Conservation (phyloP, 176 grass and related monocot genomes). For the Carex pumila region DNA sequence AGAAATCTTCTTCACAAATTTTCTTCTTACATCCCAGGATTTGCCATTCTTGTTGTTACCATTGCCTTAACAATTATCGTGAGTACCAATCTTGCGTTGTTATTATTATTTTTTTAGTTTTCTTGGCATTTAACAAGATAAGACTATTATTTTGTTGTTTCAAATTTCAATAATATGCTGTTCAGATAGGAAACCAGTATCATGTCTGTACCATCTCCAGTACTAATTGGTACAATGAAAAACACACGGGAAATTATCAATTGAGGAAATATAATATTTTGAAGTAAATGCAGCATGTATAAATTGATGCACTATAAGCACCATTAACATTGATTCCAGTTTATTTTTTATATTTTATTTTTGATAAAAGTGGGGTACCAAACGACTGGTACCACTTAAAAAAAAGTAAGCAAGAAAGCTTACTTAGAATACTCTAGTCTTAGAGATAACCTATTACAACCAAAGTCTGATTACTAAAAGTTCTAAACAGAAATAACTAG, state of each 20-base stretch:
- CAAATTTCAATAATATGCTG: neutral
- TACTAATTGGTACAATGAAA: neutral
- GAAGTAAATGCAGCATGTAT: neutral
- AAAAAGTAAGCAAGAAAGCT: no score
- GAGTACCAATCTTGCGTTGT: slow-evolving; percentile 22
- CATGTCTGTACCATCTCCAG: neutral
- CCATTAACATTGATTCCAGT: neutral
- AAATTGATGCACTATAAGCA: neutral
- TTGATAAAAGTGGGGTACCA: no score
- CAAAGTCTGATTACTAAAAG: no score
- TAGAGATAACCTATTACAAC: no score
- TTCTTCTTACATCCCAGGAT: slow-evolving; percentile 46
- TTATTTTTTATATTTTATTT: no score
- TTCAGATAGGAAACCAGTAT: no score
- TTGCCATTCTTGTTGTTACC: slow-evolving; percentile 41
- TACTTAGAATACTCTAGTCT: no score
- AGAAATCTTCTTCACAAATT: slow-evolving; percentile 63
- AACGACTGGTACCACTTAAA: no score
- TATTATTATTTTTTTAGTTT: neutral
- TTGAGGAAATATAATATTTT: neutral
- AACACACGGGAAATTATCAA: neutral
- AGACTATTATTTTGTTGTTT: neutral
- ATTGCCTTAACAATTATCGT: slow-evolving; percentile 57
- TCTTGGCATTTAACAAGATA: neutral
- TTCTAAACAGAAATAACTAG: no score